A percentile compares a stretch with the other conserved stretches of the same genome.
Evolutionary conservation across 257 asterid genomes (phyloP).

Genomic region (Fraxinus quadrangulata): DNA sequence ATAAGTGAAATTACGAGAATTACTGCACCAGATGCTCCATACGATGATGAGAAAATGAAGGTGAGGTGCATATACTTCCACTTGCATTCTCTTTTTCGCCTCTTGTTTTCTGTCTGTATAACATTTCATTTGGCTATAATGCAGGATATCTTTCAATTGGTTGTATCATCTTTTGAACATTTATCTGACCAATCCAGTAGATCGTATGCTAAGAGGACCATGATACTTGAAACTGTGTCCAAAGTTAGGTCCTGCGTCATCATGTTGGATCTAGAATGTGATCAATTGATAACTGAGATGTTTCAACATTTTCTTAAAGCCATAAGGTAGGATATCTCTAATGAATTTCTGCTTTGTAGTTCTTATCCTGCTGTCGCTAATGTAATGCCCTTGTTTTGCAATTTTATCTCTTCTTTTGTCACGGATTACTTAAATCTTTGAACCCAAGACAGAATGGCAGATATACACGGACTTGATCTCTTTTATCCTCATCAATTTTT

Average conservation of each 20-base stretch:
- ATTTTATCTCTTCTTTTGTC: slow-evolving; percentile 1
- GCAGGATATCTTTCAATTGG: slow-evolving; percentile 86
- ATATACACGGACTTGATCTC: background rate
- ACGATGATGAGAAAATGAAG: slow-evolving; percentile 94
- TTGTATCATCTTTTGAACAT: slow-evolving; percentile 83
- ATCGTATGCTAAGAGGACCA: slow-evolving; percentile 68
- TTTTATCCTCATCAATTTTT: background rate
- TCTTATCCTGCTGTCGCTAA: slow-evolving; percentile 9
- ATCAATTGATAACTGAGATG: slow-evolving; percentile 81
- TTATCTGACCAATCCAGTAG: slow-evolving; percentile 70
- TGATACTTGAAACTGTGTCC: slow-evolving; percentile 92
- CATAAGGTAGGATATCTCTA: slow-evolving; percentile 56
- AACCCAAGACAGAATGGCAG: background rate
- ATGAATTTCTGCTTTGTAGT: slow-evolving; percentile 1
- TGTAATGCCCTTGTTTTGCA: background rate
- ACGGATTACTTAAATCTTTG: background rate
- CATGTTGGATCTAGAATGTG: slow-evolving; percentile 98
- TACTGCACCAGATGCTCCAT: slow-evolving; percentile 98
- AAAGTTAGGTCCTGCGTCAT: slow-evolving; percentile 95
- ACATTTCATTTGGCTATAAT: slow-evolving; percentile 31
- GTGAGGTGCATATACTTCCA: slow-evolving; percentile 31
- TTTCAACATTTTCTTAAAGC: slow-evolving; percentile 74
- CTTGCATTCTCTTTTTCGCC: slow-evolving; percentile 12
- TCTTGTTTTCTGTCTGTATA: slow-evolving; percentile 24
- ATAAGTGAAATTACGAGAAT: slow-evolving; percentile 95